Conservation (phyloP, 1,139 yeast genomes). For the Geotrichum carabidarum region DNA sequence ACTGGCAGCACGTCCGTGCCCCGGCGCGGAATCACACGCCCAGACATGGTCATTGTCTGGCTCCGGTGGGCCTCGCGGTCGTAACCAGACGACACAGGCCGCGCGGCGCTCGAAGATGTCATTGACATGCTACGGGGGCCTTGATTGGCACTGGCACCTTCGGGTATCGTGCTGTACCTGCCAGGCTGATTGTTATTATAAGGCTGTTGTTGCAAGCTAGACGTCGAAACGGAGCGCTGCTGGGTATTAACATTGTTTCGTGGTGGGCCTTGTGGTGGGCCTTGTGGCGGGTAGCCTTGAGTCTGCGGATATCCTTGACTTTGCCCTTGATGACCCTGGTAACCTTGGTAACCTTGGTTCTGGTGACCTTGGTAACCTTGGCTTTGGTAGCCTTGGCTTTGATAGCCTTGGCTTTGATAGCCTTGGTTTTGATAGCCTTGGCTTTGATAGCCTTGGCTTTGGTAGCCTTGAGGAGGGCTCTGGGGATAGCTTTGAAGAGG, state of each 20-base stretch:
- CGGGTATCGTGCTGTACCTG: conserved; percentile 8
- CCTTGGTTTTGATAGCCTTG: background rate
- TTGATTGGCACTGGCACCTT: conserved; percentile 5
- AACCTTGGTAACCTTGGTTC: background rate
- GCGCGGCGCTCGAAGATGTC: conserved; percentile 20
- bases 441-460: background rate
- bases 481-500: conserved; percentile 4
- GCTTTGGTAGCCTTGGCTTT: background rate
- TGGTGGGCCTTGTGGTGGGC: background rate
- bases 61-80: conserved; percentile 23
- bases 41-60: conserved; percentile 30
- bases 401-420: background rate
- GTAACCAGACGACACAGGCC: conserved; percentile 6
- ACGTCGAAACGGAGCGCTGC: conserved; percentile 13
- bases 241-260: background rate
- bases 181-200: background rate
- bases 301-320: background rate
- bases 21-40: conserved; percentile 33
- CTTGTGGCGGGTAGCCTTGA: background rate
- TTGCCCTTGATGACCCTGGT: background rate
- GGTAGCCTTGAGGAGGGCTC: conserved; percentile 2
- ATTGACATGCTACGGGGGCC: conserved; percentile 28
- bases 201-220: conserved; percentile 12
- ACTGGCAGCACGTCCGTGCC: conserved; percentile 21
- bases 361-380: background rate